Conservation (phyloP, 176 grass and related monocot genomes). For the Triticum monococcum region DNA sequence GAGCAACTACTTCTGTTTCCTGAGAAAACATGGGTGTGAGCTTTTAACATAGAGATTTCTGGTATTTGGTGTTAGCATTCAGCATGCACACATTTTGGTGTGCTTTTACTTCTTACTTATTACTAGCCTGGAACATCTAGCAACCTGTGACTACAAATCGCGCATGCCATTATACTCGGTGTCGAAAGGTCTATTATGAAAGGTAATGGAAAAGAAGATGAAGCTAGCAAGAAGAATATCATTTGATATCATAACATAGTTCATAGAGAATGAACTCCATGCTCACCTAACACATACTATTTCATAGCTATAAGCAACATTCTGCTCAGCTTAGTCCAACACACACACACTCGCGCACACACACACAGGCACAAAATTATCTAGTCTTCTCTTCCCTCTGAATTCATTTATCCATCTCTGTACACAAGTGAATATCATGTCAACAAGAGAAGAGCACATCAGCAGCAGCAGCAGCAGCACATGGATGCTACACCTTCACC, state of each 20-base stretch:
- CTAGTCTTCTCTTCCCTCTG: conserved; percentile 25
- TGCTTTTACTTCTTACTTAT: neutral
- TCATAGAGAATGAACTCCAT: conserved; percentile 22
- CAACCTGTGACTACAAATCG: neutral
- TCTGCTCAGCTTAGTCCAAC: neutral
- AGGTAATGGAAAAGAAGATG: neutral
- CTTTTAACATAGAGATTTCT: neutral
- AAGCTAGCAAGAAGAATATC: neutral
- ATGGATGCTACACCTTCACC: conserved; percentile 36
- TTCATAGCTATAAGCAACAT: conserved; percentile 24
- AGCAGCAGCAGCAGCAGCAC: neutral
- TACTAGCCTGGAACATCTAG: neutral
- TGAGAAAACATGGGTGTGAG: neutral
- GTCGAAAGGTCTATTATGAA: neutral
- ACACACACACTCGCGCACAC: neutral
- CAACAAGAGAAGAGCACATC: neutral
- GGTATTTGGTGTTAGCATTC: neutral
- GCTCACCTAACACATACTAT: conserved; percentile 22
- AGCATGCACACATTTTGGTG: neutral
- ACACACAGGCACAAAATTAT: conserved; percentile 24
- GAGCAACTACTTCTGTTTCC: neutral
- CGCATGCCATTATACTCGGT: neutral
- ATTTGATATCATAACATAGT: conserved; percentile 7
- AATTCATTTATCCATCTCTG: conserved; percentile 16
- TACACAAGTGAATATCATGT: conserved; percentile 25